These are phyloP conservation scores for Aspergillus texensis DNA, from an alignment of 2,329 filamentous ascomycete genomes.

Conservation along the genomic window DNA sequence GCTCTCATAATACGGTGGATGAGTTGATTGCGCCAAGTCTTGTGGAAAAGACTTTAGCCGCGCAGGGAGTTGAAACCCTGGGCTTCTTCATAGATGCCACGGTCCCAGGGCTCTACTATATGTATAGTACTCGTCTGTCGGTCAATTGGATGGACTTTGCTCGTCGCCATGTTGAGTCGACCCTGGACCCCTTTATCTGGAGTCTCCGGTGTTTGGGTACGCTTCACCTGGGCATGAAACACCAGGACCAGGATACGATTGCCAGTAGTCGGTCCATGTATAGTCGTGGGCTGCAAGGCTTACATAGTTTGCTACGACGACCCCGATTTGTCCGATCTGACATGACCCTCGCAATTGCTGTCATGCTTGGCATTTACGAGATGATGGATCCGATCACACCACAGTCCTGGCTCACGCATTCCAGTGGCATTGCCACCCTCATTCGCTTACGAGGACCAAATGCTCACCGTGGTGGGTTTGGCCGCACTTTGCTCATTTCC, in stretches of 20 bases:
- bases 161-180: background rate
- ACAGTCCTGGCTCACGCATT: conserved; percentile 15
- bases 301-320: background rate
- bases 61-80: background rate
- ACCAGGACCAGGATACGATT: conserved; percentile 6
- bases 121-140: background rate
- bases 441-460: conserved; percentile 12
- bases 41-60: background rate
- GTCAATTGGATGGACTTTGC: conserved; percentile 3
- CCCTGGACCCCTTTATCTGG: conserved; percentile 1
- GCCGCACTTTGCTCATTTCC: conserved; percentile 14
- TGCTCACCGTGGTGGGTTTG: conserved; percentile 15
- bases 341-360: background rate
- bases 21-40: background rate
- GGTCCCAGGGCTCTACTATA: background rate
- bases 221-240: conserved; percentile 5
- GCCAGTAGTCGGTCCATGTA: conserved; percentile 15
- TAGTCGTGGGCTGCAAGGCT: background rate
- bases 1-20: background rate
- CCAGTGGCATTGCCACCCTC: conserved; percentile 9
- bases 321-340: conserved; percentile 7
- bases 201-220: conserved; percentile 7
- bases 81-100: conserved; percentile 2
- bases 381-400: conserved; percentile 13
- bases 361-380: conserved; percentile 15